A percentile compares a stretch with the other conserved stretches of the same genome.
These are phyloP conservation scores for Penicillium simplicissimum DNA, from an alignment of 495 filamentous ascomycete species.

Conservation along the genomic window DNA sequence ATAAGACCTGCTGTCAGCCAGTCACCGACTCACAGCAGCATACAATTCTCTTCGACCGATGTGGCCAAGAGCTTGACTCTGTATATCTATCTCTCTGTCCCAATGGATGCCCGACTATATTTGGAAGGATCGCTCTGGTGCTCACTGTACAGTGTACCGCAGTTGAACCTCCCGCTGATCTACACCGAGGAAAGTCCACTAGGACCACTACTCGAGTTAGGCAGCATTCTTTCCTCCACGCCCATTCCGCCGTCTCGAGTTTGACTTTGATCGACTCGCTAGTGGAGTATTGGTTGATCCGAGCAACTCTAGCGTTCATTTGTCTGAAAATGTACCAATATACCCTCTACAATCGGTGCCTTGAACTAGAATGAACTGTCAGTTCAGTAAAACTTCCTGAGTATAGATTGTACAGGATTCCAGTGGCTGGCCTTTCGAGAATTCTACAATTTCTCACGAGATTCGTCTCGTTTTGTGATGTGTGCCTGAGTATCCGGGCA, in stretches of 20 bases:
- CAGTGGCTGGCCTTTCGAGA: no score
- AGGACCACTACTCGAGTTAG: background rate
- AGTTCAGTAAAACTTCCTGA: no score
- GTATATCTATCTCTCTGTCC: background rate
- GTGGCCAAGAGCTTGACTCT: background rate
- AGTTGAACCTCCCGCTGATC: background rate
- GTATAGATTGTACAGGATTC: no score
- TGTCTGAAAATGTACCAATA: conserved; percentile 10
- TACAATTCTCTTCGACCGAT: background rate
- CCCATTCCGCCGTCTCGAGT: background rate
- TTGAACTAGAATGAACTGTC: background rate
- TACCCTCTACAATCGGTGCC: background rate
- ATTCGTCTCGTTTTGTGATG: background rate
- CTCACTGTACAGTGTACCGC: background rate
- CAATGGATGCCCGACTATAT: background rate
- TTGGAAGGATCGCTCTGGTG: background rate
- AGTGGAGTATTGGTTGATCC: background rate
- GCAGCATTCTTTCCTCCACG: background rate
- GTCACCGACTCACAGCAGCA: no score
- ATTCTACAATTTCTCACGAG: no score
- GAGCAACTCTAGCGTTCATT: background rate
- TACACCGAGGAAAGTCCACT: background rate
- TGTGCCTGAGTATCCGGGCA: background rate
- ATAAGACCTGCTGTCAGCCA: no score
- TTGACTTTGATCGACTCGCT: background rate